These are phyloP conservation scores for Streptanthus diversifolius DNA, from an alignment of 345 rosid species.

Conservation along the genomic window DNA sequence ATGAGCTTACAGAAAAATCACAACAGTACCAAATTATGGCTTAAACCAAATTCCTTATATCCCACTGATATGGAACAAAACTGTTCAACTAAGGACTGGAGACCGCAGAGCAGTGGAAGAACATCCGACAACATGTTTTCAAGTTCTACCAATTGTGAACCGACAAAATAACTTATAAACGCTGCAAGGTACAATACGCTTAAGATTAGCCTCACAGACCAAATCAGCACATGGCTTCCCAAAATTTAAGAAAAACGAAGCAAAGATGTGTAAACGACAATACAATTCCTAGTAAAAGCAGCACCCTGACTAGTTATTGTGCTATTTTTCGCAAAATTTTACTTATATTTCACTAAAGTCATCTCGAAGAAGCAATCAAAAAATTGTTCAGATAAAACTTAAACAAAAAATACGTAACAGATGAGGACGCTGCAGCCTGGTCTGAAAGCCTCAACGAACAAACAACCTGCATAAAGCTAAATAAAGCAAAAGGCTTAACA, in stretches of 20 bases:
- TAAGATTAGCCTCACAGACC: not conserved
- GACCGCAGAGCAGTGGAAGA: not conserved
- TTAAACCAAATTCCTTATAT: not conserved
- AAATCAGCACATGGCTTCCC: not conserved
- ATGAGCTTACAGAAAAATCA: not conserved
- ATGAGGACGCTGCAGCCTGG: conserved; percentile 5
- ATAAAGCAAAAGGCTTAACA: not conserved
- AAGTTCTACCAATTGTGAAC: not conserved
- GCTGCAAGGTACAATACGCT: not conserved
- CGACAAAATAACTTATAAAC: not conserved
- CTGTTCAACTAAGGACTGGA: not conserved
- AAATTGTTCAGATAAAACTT: conserved; percentile 2
- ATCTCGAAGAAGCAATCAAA: not conserved
- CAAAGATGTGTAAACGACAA: not conserved
- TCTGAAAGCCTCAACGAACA: conserved; percentile 1
- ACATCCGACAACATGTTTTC: not conserved
- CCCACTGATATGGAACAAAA: not conserved
- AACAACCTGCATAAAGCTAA: not conserved
- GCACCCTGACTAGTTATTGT: not conserved
- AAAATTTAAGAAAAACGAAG: not conserved
- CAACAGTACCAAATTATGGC: not conserved
- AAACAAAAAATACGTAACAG: not conserved
- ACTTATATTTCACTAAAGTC: not conserved
- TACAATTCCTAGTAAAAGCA: not conserved
- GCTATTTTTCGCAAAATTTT: not conserved